A percentile compares a stretch with the other conserved stretches of the same genome.
These are phyloP conservation scores for Cadophora malorum DNA, from an alignment of 2,329 filamentous ascomycete genomes.

Conservation along the genomic window DNA sequence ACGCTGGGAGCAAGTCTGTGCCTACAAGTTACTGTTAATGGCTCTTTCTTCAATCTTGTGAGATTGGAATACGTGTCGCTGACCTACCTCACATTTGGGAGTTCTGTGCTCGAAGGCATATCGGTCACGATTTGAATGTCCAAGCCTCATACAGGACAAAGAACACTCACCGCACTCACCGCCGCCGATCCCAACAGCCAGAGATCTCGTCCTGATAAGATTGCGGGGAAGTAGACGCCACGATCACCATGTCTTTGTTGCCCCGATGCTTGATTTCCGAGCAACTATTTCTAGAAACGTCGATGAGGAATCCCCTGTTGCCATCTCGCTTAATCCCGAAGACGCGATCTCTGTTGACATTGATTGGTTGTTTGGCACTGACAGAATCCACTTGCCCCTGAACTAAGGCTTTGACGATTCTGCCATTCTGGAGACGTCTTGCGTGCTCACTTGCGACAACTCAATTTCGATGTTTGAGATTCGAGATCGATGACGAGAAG, in stretches of 20 bases:
- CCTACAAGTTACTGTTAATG: not conserved
- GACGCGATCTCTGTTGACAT: not conserved
- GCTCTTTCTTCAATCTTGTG: not conserved
- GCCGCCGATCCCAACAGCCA: not conserved
- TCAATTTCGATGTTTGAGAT: not conserved
- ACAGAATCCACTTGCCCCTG: not conserved
- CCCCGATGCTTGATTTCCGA: conserved; percentile 19
- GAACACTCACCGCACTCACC: not conserved
- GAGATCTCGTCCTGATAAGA: conserved; percentile 1
- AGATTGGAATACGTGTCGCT: not conserved
- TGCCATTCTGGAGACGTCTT: conserved; percentile 21
- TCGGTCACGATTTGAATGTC: not conserved
- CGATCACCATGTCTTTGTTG: conserved; percentile 6
- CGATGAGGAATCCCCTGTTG: not conserved
- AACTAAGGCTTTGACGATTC: not conserved
- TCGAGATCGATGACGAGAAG: not conserved
- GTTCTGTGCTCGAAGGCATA: not conserved
- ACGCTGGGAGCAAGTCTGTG: not conserved
- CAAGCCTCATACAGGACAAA: not conserved
- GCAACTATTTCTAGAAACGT: conserved; percentile 12
- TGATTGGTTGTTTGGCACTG: conserved; percentile 15
- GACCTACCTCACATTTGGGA: not conserved
- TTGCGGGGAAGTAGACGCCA: conserved; percentile 11
- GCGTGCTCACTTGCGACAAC: conserved; percentile 23
- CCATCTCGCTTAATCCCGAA: not conserved